phyloP scores from a whole-genome alignment of 352 stramenopile genomes.

The Phytophthora aleatoria region DNA sequence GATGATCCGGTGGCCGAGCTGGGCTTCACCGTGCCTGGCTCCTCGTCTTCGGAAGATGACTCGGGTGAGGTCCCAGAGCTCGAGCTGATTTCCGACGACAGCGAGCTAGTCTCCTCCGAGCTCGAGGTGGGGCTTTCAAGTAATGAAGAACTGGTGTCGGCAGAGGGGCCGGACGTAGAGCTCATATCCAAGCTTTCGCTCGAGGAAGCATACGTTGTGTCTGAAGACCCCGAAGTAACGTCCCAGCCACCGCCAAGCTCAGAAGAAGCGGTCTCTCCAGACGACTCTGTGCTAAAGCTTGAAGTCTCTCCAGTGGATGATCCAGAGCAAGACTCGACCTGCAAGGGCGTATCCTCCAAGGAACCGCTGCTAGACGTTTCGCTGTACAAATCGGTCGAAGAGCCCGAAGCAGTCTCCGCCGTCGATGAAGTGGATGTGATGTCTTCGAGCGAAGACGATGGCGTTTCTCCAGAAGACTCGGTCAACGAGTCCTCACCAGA shows the following conservation, averaged over 20 bases:
- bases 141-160: not conserved
- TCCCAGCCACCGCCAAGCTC: constrained; percentile 10
- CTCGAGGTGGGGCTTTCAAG: not conserved
- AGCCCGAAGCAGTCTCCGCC: constrained; percentile 6
- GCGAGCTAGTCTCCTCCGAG: no score
- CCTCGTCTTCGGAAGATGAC: constrained; percentile 4
- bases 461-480: constrained; percentile 10
- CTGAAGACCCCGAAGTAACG: constrained; percentile 2
- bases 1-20: constrained; percentile 38
- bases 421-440: not conserved
- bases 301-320: constrained; percentile 14
- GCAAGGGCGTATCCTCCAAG: constrained; percentile 5
- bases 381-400: constrained; percentile 1
- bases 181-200: not conserved
- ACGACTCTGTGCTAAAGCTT: not conserved
- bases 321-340: constrained; percentile 13
- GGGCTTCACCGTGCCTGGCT: constrained; percentile 37
- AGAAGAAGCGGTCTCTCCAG: constrained; percentile 5
- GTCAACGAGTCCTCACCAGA: constrained; percentile 13
- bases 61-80: not conserved
- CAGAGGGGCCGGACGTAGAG: no score
- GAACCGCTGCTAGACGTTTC: constrained; percentile 1
- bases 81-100: not conserved
- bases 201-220: not conserved
- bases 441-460: constrained; percentile 7